A percentile compares a stretch with the other conserved stretches of the same genome.
phyloP scores from a whole-genome alignment of 139 green algal species.

The Chlorella sp. region DNA sequence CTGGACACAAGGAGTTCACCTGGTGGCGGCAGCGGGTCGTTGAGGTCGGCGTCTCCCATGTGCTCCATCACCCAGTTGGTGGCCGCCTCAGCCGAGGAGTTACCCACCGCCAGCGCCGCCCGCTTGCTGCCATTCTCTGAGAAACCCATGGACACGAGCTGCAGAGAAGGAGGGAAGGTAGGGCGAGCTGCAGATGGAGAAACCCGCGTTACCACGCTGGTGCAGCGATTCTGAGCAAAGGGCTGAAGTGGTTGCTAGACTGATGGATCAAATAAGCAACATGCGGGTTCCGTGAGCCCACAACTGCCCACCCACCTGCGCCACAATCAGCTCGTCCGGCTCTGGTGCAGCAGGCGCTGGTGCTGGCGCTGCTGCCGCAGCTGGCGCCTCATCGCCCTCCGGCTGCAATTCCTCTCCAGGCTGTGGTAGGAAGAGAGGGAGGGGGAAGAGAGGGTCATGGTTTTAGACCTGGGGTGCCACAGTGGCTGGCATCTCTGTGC shows the following conservation, averaged over 20 bases:
- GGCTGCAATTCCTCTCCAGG: slow-evolving; percentile 85
- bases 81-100: slow-evolving; percentile 73
- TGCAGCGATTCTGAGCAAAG: no score
- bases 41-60: slow-evolving; percentile 94
- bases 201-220: no score
- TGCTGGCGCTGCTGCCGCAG: background rate
- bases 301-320: slow-evolving; percentile 17
- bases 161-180: background rate
- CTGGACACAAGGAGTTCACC: no score
- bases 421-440: background rate
- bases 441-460: background rate
- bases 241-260: no score
- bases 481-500: no score
- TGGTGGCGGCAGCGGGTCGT: slow-evolving; percentile 74
- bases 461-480: no score
- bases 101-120: slow-evolving; percentile 68
- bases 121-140: slow-evolving; percentile 79
- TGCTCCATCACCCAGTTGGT: slow-evolving; percentile 95
- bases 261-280: no score
- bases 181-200: no score
- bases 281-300: background rate
- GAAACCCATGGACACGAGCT: slow-evolving; percentile 79
- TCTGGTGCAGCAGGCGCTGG: slow-evolving; percentile 26
- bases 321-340: slow-evolving; percentile 49
- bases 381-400: slow-evolving; percentile 46